Evolutionary conservation across 2,329 filamentous ascomycete species (phyloP).

Genomic region (Ophiostoma triangulosporum): DNA sequence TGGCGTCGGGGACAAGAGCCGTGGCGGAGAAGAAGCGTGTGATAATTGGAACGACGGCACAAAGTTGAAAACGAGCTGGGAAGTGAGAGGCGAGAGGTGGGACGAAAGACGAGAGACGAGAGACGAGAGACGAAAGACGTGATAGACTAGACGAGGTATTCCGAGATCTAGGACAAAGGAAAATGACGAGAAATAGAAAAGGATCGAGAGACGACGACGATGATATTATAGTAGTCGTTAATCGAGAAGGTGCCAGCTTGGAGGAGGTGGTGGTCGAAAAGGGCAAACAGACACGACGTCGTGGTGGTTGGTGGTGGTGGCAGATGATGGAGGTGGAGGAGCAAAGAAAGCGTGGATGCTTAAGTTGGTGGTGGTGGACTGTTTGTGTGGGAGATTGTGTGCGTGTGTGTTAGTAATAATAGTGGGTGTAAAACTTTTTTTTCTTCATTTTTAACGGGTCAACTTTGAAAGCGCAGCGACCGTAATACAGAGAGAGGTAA

Average conservation of each 20-base stretch:
- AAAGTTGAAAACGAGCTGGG: too few relatives aligned
- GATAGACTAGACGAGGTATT: background rate
- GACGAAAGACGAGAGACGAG: too few relatives aligned
- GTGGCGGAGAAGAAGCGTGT: too few relatives aligned
- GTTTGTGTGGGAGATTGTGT: slow-evolving; percentile 4
- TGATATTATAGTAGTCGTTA: background rate
- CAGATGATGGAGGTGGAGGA: background rate
- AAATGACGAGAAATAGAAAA: background rate
- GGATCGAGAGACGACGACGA: background rate
- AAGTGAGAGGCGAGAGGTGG: too few relatives aligned
- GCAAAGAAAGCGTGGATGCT: background rate
- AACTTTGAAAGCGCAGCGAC: slow-evolving; percentile 8
- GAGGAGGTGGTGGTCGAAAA: background rate
- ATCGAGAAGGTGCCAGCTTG: background rate
- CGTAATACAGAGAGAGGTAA: background rate
- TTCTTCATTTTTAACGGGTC: slow-evolving; percentile 14
- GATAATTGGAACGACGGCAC: too few relatives aligned
- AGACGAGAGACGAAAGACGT: too few relatives aligned
- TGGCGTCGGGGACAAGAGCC: background rate
- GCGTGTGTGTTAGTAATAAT: slow-evolving; percentile 15
- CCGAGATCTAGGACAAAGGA: background rate
- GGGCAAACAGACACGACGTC: background rate
- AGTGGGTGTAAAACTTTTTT: slow-evolving; percentile 17
- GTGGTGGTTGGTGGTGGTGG: background rate
- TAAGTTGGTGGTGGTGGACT: background rate